These are phyloP conservation scores for Phytopythium chamaehyphon DNA, from an alignment of 352 stramenopile genomes.

Conservation along the genomic window DNA sequence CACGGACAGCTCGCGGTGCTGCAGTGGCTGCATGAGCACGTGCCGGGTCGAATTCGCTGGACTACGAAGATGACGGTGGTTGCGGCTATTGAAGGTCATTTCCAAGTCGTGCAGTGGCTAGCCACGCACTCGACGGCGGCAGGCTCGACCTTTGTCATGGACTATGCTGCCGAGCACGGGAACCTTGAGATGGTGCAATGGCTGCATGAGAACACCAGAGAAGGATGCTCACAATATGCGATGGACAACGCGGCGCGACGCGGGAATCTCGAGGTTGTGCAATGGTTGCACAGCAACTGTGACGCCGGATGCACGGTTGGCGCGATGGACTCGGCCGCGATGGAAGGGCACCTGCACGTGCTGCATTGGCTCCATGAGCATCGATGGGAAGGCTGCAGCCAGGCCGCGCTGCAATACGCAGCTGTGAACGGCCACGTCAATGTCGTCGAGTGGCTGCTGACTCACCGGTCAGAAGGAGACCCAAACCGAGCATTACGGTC, in stretches of 20 bases:
- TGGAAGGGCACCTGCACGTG: conserved; percentile 27
- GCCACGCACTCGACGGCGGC: conserved; percentile 21
- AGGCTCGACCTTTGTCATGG: conserved; percentile 30
- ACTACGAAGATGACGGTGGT: conserved; percentile 33
- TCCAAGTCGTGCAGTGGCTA: conserved; percentile 32
- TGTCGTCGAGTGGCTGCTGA: conserved; percentile 19
- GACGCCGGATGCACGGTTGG: conserved; percentile 24
- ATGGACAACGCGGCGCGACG: conserved; percentile 30
- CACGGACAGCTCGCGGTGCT: conserved; percentile 20
- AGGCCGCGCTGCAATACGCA: conserved; percentile 21
- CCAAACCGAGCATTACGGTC: conserved; percentile 19
- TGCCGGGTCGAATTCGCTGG: conserved; percentile 15
- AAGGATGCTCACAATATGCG: conserved; percentile 32
- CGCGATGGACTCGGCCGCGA: conserved; percentile 25
- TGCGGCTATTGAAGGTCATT: conserved; percentile 37
- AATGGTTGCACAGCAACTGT: conserved; percentile 22
- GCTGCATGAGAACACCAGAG: conserved; percentile 25
- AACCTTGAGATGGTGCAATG: conserved; percentile 28
- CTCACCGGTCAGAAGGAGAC: conserved; percentile 13
- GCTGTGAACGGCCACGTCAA: conserved; percentile 21
- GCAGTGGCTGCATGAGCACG: conserved; percentile 13
- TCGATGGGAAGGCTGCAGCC: conserved; percentile 23
- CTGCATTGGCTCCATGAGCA: conserved; percentile 26
- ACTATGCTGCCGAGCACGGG: conserved; percentile 27
- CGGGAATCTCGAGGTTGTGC: conserved; percentile 26